Base-by-base conservation (phyloP, 345 rosid species). In the Populus pruinosa region DNA sequence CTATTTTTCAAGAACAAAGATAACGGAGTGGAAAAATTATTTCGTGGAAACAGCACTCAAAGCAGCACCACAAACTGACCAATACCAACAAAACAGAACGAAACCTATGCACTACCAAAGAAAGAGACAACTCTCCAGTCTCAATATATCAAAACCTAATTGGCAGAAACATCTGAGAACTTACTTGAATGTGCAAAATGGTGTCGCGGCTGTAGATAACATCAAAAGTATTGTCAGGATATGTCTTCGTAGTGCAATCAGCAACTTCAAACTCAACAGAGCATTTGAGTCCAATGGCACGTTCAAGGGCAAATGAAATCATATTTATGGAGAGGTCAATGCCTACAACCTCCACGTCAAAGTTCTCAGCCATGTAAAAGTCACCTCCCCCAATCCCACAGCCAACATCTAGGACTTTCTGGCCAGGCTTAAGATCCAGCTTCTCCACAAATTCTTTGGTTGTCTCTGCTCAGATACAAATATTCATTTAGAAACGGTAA, bases 351-450 rank as follows among this genome's bases (percentile, higher is more conserved):
- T 92, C 87, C 36, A 91, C 97, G 49, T 89, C 95, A 72, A 88
- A 96, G 62, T 87, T 86, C 84, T 94, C 90, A 69, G 99, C 98
- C 97, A 94, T 96, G 92, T 92, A 96, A 85, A 96, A 96, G 86
- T 92, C 97, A 33, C 99, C 98, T 84, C 99, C 99, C 14, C 99
- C 99, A 8, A 94, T 96, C 76, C 99, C 99, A 44, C 99, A 94
- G 71, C 99, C 99, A 82, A 94, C 98, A 81, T 96, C 99, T 9
- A 96, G 87, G 76, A 96, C 97, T 85, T 92, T 96, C 86, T 94
- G 97, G 50, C 98, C 95, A 12, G 97, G 94, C 80, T 87, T 92
- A 47, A 96, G 96, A 76, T 92, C 91, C 82, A 96, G 88, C 87
- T 74, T 91, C 53, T 75, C 91, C 81, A 94, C 98, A 85, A 94